phyloP scores from a whole-genome alignment of 2,329 filamentous ascomycete genomes.

The Paramyrothecium roridum region DNA sequence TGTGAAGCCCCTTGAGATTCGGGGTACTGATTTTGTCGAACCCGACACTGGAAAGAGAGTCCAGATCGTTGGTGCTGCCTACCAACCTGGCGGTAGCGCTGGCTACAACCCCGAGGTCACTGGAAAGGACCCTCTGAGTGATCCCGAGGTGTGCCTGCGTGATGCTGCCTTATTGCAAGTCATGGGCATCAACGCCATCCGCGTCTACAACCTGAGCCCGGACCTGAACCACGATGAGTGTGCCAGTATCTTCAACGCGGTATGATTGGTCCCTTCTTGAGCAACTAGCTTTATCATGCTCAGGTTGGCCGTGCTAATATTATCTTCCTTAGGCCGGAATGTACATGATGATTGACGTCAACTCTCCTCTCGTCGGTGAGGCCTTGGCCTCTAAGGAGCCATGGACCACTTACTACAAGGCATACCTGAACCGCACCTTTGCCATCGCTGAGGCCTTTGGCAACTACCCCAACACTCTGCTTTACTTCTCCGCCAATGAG shows the following conservation, averaged over 20 bases:
- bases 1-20: slow-evolving; percentile 53
- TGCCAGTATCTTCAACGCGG: slow-evolving; percentile 65
- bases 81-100: slow-evolving; percentile 65
- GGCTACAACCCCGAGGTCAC: slow-evolving; percentile 51
- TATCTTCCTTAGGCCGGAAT: slow-evolving; percentile 49
- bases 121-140: slow-evolving; percentile 57
- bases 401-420: slow-evolving; percentile 56
- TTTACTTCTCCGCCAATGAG: slow-evolving; percentile 78
- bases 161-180: slow-evolving; percentile 65
- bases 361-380: slow-evolving; percentile 60
- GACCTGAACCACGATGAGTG: slow-evolving; percentile 65
- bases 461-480: slow-evolving; percentile 64
- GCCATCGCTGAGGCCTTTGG: slow-evolving; percentile 65
- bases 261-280: slow-evolving; percentile 17
- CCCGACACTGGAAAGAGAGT: slow-evolving; percentile 56
- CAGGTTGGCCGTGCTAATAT: too few relatives aligned
- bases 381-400: slow-evolving; percentile 52
- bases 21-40: slow-evolving; percentile 60
- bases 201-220: slow-evolving; percentile 67
- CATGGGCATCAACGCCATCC: slow-evolving; percentile 64
- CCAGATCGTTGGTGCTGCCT: slow-evolving; percentile 65
- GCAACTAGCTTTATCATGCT: too few relatives aligned
- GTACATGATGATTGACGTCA: slow-evolving; percentile 68
- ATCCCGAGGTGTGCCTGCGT: slow-evolving; percentile 55
- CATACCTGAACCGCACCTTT: slow-evolving; percentile 64